phyloP scores from a whole-genome alignment of 2,329 filamentous ascomycete genomes.

The Alternaria sp. region DNA sequence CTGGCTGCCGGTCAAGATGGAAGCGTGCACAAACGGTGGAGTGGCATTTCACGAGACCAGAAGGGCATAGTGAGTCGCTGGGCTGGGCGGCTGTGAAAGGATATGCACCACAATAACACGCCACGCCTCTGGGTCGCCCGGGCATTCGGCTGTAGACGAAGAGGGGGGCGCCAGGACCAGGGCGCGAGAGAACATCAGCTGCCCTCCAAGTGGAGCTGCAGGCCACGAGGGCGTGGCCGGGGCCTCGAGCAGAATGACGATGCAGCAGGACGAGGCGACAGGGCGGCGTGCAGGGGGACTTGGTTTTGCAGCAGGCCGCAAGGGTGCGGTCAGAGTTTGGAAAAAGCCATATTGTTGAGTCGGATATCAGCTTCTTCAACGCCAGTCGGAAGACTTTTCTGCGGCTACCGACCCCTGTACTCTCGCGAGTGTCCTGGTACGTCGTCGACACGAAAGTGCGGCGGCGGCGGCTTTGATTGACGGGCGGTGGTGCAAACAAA shows the following conservation, averaged over 20 bases:
- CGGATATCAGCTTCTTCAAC: background rate
- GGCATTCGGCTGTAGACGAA: conserved; percentile 16
- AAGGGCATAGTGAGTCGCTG: background rate
- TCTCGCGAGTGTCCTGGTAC: background rate
- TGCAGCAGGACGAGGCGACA: conserved; percentile 21
- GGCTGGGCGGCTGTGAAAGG: background rate
- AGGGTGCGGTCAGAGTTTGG: background rate
- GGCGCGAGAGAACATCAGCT: conserved; percentile 30
- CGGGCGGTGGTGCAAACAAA: conserved; percentile 39
- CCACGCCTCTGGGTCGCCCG: conserved; percentile 13
- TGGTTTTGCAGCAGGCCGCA: background rate
- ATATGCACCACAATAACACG: conserved; percentile 7
- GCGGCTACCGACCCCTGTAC: conserved; percentile 3
- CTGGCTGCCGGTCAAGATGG: conserved; percentile 1
- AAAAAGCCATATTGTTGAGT: conserved; percentile 1
- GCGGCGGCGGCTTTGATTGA: conserved; percentile 26
- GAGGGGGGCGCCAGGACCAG: conserved; percentile 20
- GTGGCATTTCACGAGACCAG: conserved; percentile 1
- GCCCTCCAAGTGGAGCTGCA: conserved; percentile 22
- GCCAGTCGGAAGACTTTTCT: conserved; percentile 4
- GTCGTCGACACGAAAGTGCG: conserved; percentile 1
- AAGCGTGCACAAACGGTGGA: conserved; percentile 7
- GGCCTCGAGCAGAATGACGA: conserved; percentile 29
- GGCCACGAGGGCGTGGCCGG: conserved; percentile 23
- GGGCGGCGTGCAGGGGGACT: background rate